A percentile compares a stretch with the other conserved stretches of the same genome.
Evolutionary conservation across 2,329 filamentous ascomycete genomes (phyloP).

Genomic region (Plenodomus tracheiphilus): DNA sequence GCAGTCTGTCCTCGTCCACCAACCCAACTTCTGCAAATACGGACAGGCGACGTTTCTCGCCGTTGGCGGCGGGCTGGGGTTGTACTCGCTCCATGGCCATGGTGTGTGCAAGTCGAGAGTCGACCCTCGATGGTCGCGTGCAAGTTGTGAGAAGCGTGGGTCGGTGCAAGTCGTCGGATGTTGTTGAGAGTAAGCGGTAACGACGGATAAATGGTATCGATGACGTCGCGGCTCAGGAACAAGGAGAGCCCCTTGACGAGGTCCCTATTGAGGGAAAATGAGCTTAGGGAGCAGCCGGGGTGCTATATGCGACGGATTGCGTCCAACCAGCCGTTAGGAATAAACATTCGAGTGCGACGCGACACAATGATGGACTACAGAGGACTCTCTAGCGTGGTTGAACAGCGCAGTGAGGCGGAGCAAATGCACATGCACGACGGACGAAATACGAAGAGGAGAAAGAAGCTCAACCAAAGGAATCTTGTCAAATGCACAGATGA

Average conservation of each 20-base stretch:
- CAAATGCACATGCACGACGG: conserved; percentile 7
- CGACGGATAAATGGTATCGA: conserved; percentile 11
- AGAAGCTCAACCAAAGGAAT: no score
- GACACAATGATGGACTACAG: conserved; percentile 3
- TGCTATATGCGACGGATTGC: conserved; percentile 8
- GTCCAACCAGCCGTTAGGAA: conserved; percentile 7
- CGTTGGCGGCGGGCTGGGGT: conserved; percentile 25
- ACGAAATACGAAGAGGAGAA: background rate
- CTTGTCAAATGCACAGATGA: background rate
- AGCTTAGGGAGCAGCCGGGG: background rate
- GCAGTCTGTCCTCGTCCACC: conserved; percentile 37
- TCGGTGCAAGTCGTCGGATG: conserved; percentile 1
- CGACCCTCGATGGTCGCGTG: no score
- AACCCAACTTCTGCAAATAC: conserved; percentile 45
- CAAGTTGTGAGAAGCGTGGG: conserved; percentile 2
- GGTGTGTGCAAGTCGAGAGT: conserved; percentile 1
- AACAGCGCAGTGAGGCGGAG: conserved; percentile 6
- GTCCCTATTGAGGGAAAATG: background rate
- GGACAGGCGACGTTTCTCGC: conserved; percentile 32
- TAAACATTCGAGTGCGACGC: background rate
- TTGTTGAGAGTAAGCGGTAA: background rate
- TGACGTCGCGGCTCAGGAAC: conserved; percentile 28
- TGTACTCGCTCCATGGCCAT: conserved; percentile 31
- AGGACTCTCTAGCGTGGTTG: background rate
- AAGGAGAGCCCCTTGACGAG: conserved; percentile 7